Conservation (phyloP, 345 rosid genomes). For the Eucalyptus erythrocorys region DNA sequence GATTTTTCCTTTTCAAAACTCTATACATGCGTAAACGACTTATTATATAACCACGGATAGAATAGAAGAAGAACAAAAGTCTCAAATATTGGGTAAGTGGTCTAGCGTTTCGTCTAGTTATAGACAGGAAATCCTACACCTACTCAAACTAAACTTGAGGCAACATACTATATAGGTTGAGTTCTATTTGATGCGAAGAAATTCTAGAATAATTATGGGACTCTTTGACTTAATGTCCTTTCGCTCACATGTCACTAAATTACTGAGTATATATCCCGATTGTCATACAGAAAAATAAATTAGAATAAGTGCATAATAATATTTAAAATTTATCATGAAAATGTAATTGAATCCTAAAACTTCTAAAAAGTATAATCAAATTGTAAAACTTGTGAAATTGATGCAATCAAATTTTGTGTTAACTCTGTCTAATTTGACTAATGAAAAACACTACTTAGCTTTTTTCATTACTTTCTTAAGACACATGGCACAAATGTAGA, state of each 20-base stretch:
- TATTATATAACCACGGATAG: background rate
- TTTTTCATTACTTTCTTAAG: background rate
- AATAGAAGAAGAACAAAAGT: too few relatives aligned
- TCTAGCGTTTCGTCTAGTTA: background rate
- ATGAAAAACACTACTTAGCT: rapidly evolving
- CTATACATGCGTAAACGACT: background rate
- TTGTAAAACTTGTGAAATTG: too few relatives aligned
- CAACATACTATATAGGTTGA: background rate
- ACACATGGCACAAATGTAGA: background rate
- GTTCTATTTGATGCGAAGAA: background rate
- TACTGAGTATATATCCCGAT: background rate
- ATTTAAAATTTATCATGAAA: too few relatives aligned
- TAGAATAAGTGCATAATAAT: background rate
- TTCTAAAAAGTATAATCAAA: too few relatives aligned
- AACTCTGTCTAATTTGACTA: background rate
- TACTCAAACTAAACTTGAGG: background rate
- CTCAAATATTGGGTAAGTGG: background rate
- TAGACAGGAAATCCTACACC: background rate
- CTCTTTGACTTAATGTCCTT: background rate
- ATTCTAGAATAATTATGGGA: background rate
- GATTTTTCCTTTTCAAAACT: background rate
- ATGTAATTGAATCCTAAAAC: too few relatives aligned
- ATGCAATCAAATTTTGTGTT: too few relatives aligned
- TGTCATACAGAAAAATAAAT: too few relatives aligned
- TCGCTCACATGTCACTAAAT: background rate